Evolutionary conservation across 1,284 basidiomycete species (phyloP).

Genomic region (Malassezia psittaci): DNA sequence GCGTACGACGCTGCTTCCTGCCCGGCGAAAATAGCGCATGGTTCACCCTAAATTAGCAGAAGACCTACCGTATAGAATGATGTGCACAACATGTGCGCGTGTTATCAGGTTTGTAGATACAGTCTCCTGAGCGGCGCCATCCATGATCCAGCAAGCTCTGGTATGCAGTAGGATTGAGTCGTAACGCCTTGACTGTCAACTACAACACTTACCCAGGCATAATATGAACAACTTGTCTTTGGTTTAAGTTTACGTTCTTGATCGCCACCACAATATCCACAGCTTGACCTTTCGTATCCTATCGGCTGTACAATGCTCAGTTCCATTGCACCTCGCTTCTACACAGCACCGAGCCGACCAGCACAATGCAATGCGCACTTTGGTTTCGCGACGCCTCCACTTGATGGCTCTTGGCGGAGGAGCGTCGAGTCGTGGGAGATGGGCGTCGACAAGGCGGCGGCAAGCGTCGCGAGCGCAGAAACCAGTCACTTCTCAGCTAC

Average conservation of each 20-base stretch:
- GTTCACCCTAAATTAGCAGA: slow-evolving; percentile 9
- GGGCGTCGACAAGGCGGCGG: not conserved
- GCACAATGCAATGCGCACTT: not conserved
- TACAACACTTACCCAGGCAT: slow-evolving; percentile 26
- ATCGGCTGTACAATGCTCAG: slow-evolving; percentile 48
- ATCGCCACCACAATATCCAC: slow-evolving; percentile 51
- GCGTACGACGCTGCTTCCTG: slow-evolving; percentile 23
- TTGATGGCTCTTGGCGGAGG: not conserved
- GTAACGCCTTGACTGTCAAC: slow-evolving; percentile 16
- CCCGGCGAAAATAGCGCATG: slow-evolving; percentile 1
- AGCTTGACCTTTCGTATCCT: slow-evolving; percentile 47
- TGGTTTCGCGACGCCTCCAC: not conserved
- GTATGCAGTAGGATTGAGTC: slow-evolving; percentile 29
- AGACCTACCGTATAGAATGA: slow-evolving; percentile 28
- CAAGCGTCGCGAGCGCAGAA: not conserved
- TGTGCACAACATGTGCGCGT: slow-evolving; percentile 39
- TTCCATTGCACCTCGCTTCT: not conserved
- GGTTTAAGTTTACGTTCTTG: slow-evolving; percentile 32
- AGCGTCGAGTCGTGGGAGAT: not conserved
- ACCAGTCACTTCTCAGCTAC: not conserved
- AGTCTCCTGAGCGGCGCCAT: slow-evolving; percentile 38
- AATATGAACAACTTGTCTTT: slow-evolving; percentile 49
- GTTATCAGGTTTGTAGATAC: slow-evolving; percentile 42
- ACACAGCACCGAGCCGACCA: not conserved
- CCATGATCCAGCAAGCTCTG: slow-evolving; percentile 35